Evolutionary conservation across 2,329 filamentous ascomycete species (phyloP), one percentile per base, ranked within the genome.

Genomic region (Bretziella fagacearum): DNA sequence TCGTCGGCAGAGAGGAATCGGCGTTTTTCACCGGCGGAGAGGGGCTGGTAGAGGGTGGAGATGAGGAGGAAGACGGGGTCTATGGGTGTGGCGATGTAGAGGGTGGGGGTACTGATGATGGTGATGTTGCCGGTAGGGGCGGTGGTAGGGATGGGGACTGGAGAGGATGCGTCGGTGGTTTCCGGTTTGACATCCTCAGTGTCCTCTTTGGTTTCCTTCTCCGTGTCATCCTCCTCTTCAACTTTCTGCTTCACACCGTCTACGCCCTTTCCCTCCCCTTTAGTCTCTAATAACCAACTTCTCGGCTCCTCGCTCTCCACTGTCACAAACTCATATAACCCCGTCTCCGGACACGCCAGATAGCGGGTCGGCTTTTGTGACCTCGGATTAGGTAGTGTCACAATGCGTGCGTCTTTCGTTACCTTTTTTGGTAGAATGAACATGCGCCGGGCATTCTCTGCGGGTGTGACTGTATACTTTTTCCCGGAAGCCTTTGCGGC

Each of bases 31-130:
- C 11, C 1, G 2, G 65, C 60, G 8, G 59, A 66, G 10, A 63
- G 54, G 3, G 57, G 46, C 27, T 63, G 55, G 1, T 66, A 63
- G 1, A 96, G 69, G 3, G 78, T 72, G 0, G 89, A 82, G 1
- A 96, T 66, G 3, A 93, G 59, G 44, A 96, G 67, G 63, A 96
- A 96, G 2, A 95, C 58, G 4, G 84, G 73, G 60, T 98, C 91
- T 47, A 94, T 68, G 2, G 77, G 74, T 1, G 91, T 94, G 6
- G 89, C 84, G 50, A 96, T 63, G 56, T 82, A 81, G n/a, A 96
- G 64, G 51, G 86, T 77, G 27, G 84, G 77, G 36, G 69, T 70
- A 20, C 25, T 27, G 20, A 50, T 29, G n/a, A 46, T 50, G 5
- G 48, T 44, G 25, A 50, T 25, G 8, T 25, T 40, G 22, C 26